A percentile compares a stretch with the other conserved stretches of the same genome.
These are phyloP conservation scores for Raphanus hybrid DNA, from an alignment of 441 rosid species.

Conservation along the genomic window DNA sequence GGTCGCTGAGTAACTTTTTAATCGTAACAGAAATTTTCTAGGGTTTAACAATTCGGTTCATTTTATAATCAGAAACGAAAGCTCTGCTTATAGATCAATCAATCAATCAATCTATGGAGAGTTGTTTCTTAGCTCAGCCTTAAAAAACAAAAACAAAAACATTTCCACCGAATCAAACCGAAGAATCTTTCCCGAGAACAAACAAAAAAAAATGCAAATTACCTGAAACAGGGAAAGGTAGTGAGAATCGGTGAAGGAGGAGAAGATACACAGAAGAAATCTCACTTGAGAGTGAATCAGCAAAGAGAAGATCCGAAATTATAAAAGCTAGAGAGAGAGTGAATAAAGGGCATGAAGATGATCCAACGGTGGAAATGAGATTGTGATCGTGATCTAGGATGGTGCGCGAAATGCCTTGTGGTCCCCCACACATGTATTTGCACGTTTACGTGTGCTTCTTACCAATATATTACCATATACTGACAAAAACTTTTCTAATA, in stretches of 20 bases:
- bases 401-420: constrained; percentile 43
- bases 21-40: neutral
- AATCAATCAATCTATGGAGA: neutral
- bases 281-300: neutral
- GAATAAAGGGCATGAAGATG: neutral
- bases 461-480: constrained; percentile 5
- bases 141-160: neutral
- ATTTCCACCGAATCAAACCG: constrained; percentile 21
- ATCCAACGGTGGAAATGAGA: constrained; percentile 35
- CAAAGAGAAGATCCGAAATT: constrained; percentile 30
- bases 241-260: constrained; percentile 13
- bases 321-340: neutral
- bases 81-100: neutral
- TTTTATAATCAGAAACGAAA: too few species aligned
- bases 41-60: neutral
- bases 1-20: neutral
- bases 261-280: constrained; percentile 1
- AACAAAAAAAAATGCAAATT: neutral
- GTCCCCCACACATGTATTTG: constrained; percentile 37
- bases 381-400: neutral
- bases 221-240: constrained; percentile 23
- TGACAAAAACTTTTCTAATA: constrained; percentile 18
- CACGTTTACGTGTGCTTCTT: constrained; percentile 41
- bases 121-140: neutral
- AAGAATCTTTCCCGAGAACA: constrained; percentile 22